These are phyloP conservation scores for Cladosporium colombiae DNA, from an alignment of 2,329 filamentous ascomycete species.

Conservation along the genomic window DNA sequence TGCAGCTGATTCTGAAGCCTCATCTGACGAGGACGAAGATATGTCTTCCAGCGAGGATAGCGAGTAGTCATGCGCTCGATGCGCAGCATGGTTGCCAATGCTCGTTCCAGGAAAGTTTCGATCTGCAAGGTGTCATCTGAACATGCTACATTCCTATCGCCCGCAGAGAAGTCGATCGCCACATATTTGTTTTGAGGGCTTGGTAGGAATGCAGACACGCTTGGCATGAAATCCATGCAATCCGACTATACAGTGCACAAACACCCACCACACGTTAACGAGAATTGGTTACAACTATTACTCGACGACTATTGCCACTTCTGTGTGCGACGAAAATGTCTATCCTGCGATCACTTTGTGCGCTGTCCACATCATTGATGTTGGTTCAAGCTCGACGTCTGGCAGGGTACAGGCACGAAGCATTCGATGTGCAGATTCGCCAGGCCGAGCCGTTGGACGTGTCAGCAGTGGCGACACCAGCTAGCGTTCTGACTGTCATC, in stretches of 20 bases:
- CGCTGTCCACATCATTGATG: conserved; percentile 24
- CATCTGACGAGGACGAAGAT: conserved; percentile 9
- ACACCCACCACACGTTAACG: neutral
- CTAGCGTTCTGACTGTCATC: conserved; percentile 40
- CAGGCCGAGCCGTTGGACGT: conserved; percentile 28
- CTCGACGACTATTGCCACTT: conserved; percentile 5
- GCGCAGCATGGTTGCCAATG: neutral
- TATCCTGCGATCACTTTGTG: conserved; percentile 24
- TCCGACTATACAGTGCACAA: conserved; percentile 8
- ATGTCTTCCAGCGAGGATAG: conserved; percentile 18
- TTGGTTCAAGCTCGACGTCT: conserved; percentile 27
- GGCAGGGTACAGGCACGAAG: conserved; percentile 34
- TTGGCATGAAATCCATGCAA: conserved; percentile 6
- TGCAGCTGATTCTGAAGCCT: conserved; percentile 13
- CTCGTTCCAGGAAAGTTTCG: neutral
- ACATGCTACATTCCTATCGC: conserved; percentile 30
- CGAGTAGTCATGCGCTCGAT: conserved; percentile 2
- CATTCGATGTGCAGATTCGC: conserved; percentile 30
- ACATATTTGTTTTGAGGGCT: conserved; percentile 35
- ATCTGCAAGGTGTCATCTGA: conserved; percentile 15
- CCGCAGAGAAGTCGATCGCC: conserved; percentile 22
- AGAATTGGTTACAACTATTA: conserved; percentile 9
- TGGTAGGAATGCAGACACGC: conserved; percentile 31
- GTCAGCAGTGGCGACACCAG: conserved; percentile 24
- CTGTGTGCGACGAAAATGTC: conserved; percentile 25